phyloP scores from a whole-genome alignment of 345 rosid species.

The Conringia planisiliqua region DNA sequence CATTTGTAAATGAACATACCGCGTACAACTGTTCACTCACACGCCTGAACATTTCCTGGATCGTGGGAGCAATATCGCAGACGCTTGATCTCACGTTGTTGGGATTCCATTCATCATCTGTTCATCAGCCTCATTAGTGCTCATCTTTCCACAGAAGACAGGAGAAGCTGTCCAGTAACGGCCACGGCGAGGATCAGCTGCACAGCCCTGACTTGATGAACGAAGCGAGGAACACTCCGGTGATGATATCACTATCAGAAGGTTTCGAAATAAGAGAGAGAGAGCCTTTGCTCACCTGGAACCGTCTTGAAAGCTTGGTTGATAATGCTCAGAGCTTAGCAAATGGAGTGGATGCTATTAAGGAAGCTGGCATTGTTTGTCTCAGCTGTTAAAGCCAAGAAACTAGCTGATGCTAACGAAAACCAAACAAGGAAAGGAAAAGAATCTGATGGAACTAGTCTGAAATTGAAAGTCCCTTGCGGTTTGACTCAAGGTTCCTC shows the following conservation, averaged over 20 bases:
- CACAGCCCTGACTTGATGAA: slow-evolving; percentile 55
- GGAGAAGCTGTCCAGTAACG: too few relatives aligned
- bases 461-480: slow-evolving; percentile 70
- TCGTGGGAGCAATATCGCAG: too few relatives aligned
- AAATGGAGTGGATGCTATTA: slow-evolving; percentile 81
- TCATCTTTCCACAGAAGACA: too few relatives aligned
- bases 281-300: slow-evolving; percentile 81
- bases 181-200: too few relatives aligned
- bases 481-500: slow-evolving; percentile 97
- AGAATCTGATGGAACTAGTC: slow-evolving; percentile 45
- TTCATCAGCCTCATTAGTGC: too few relatives aligned
- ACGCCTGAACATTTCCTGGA: too few relatives aligned
- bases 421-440: slow-evolving; percentile 44
- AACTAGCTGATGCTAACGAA: slow-evolving; percentile 43
- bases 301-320: slow-evolving; percentile 54
- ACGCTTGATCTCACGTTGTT: too few relatives aligned
- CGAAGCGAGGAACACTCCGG: slow-evolving; percentile 51
- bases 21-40: too few relatives aligned
- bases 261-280: slow-evolving; percentile 57
- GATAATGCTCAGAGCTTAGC: slow-evolving; percentile 61
- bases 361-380: slow-evolving; percentile 83
- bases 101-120: too few relatives aligned
- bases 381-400: slow-evolving; percentile 68
- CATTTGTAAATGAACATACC: slow-evolving; percentile 22
- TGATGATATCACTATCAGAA: slow-evolving; percentile 44